These are phyloP conservation scores for Aspergillus alliaceus DNA, from an alignment of 2,329 filamentous ascomycete genomes.

Conservation along the genomic window DNA sequence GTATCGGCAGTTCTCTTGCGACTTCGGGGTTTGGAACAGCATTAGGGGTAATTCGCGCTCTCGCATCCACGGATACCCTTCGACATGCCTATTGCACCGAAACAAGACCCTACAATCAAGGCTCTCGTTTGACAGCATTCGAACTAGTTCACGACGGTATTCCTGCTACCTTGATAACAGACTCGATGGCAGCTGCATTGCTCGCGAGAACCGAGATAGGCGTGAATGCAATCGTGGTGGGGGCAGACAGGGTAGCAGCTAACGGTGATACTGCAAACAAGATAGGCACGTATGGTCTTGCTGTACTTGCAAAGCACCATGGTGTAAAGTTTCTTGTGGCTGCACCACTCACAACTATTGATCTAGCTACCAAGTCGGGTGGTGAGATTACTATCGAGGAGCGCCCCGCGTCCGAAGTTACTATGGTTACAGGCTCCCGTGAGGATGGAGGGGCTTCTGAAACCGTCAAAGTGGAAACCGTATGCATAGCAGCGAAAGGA, in stretches of 20 bases:
- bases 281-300: constrained; percentile 90
- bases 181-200: constrained; percentile 92
- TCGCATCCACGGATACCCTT: constrained; percentile 66
- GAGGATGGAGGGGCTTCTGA: constrained; percentile 58
- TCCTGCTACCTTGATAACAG: constrained; percentile 86
- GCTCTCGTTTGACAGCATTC: constrained; percentile 89
- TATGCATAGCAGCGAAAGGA: constrained; percentile 74
- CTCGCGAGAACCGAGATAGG: constrained; percentile 62
- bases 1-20: constrained; percentile 69
- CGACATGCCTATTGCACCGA: constrained; percentile 93
- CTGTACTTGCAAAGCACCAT: constrained; percentile 85
- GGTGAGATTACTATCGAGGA: constrained; percentile 87
- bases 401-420: constrained; percentile 77
- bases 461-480: constrained; percentile 52
- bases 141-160: constrained; percentile 94
- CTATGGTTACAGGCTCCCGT: constrained; percentile 76
- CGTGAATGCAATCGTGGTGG: constrained; percentile 86
- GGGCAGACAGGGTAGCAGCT: constrained; percentile 89
- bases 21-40: constrained; percentile 98
- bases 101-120: constrained; percentile 96
- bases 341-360: constrained; percentile 91
- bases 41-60: constrained; percentile 84
- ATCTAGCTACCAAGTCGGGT: constrained; percentile 76
- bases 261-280: constrained; percentile 99
- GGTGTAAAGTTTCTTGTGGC: constrained; percentile 93